A percentile compares a stretch with the other conserved stretches of the same genome.
phyloP scores from a whole-genome alignment of 1,284 basidiomycete genomes.

The Tremellales sp. region DNA sequence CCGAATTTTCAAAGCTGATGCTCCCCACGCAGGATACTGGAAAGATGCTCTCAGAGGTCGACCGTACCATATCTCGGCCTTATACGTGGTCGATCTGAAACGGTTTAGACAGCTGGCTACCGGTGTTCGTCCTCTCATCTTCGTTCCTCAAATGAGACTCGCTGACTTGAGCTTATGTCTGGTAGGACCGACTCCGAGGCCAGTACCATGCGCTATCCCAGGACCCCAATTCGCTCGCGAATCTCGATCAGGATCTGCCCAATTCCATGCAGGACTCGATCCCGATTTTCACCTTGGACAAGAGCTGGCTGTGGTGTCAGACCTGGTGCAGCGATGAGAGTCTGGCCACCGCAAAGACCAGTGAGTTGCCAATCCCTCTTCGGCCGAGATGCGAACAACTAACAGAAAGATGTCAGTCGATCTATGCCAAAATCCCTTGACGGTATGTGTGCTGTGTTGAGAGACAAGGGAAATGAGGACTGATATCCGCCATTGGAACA shows the following conservation, averaged over 20 bases:
- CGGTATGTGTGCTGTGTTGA: slow-evolving; percentile 54
- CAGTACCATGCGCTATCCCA: slow-evolving; percentile 90
- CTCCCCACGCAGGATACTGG: slow-evolving; percentile 63
- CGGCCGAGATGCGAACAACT: not conserved
- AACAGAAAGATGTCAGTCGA: slow-evolving; percentile 60
- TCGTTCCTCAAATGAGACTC: not conserved
- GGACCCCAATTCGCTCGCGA: slow-evolving; percentile 88
- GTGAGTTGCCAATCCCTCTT: slow-evolving; percentile 14
- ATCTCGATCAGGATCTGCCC: slow-evolving; percentile 94
- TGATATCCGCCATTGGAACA: slow-evolving; percentile 39
- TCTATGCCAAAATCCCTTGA: slow-evolving; percentile 86
- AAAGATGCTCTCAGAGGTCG: slow-evolving; percentile 71
- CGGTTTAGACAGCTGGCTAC: slow-evolving; percentile 85
- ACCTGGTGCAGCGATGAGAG: slow-evolving; percentile 54
- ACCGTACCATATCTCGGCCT: slow-evolving; percentile 93
- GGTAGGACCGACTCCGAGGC: slow-evolving; percentile 73
- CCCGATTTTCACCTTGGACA: slow-evolving; percentile 79
- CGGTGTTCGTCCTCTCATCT: slow-evolving; percentile 63
- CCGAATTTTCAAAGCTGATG: not conserved
- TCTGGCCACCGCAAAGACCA: slow-evolving; percentile 53
- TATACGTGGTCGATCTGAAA: slow-evolving; percentile 95
- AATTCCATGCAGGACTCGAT: slow-evolving; percentile 85
- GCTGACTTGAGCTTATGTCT: slow-evolving; percentile 45
- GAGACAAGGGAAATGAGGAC: not conserved
- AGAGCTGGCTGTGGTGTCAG: slow-evolving; percentile 85